Percentiles rank a stretch among this genome's conserved stretches.
Evolutionary conservation across 1,284 basidiomycete species (phyloP).

Genomic region (Cutaneotrichosporon sp.): DNA sequence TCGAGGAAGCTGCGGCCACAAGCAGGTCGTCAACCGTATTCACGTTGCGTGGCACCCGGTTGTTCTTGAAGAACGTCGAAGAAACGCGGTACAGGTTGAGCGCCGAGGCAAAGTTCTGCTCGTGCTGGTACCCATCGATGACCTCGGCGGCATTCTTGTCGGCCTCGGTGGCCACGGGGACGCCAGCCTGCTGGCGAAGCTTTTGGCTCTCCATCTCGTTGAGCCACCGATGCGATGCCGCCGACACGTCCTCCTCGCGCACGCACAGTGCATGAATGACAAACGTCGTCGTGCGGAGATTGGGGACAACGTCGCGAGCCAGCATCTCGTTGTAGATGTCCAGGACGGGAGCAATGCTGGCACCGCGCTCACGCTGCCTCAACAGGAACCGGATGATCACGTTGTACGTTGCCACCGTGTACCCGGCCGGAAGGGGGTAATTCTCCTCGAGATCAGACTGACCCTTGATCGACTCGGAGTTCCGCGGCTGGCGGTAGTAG

Average conservation of each 20-base stretch:
- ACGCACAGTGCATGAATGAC: conserved; percentile 69
- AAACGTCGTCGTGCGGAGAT: conserved; percentile 65
- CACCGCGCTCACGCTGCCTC: conserved; percentile 57
- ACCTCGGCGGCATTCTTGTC: conserved; percentile 12
- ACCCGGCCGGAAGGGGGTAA: conserved; percentile 38
- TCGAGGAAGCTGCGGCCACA: conserved; percentile 10
- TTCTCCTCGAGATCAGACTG: conserved; percentile 27
- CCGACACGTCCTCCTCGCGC: conserved; percentile 69
- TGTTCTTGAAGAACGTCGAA: conserved; percentile 54
- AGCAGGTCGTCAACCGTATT: conserved; percentile 11
- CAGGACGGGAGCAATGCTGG: conserved; percentile 63
- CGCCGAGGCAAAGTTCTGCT: conserved; percentile 70
- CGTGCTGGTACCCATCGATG: conserved; percentile 49
- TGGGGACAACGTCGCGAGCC: conserved; percentile 65
- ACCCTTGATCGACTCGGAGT: neutral
- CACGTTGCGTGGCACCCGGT: conserved; percentile 33
- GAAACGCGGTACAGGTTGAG: conserved; percentile 55
- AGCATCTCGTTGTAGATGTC: conserved; percentile 76
- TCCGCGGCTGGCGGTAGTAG: conserved; percentile 35
- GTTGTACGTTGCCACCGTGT: conserved; percentile 61
- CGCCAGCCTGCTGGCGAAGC: conserved; percentile 16
- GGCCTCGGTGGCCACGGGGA: neutral
- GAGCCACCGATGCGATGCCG: conserved; percentile 52
- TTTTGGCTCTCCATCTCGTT: neutral
- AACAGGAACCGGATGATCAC: conserved; percentile 62